Evolutionary conservation across 768 basidiomycete species (phyloP), one percentile per base, ranked within the genome.

Genomic region (Neoboletus brunneissimus): DNA sequence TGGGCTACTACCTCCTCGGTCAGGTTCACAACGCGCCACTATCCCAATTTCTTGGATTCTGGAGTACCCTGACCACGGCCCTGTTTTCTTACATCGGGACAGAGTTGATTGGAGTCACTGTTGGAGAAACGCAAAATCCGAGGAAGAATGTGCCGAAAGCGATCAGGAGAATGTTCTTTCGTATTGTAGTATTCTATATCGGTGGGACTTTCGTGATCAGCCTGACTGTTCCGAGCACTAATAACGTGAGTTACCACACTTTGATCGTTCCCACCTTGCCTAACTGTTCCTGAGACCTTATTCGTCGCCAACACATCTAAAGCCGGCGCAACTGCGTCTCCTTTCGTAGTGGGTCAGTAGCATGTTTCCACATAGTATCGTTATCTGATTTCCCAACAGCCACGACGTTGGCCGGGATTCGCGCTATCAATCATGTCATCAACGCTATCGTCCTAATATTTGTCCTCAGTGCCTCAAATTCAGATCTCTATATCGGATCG

Each of bases 401-500:
- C 53, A 75, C 75, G 53, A 56, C 61, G 51, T 64, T 68, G 35
- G 76, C 79, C 9, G 77, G 78, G 38, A 79, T 83, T 71, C 79
- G 75, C 55, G 73, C 70, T 38, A 73, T 82, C 8, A 76, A 78
- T 34, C 72, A 72, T 58, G 73, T 72, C 56, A 71, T 73, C 63
- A 73, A 75, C 57, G 65, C 67, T 53, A 70, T 76, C 63, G 68
- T 79, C 50, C 67, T 80, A 67, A 64, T 74, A 41, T 87, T 84
- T 66, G 83, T 86, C 4, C 56, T 42, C 25, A 57, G 67, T 53
- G 56, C 59, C 51, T 64, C 85, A 20, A 87, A 86, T 67, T 82
- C 81, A 16, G 87, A 88, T 68, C 70, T 87, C 46, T 86, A 80
- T 63, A 80, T 80, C 9, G 73, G 72, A 38, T 77, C 77, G 38